phyloP scores from a whole-genome alignment of 441 rosid species.

The Eruca vesicaria region DNA sequence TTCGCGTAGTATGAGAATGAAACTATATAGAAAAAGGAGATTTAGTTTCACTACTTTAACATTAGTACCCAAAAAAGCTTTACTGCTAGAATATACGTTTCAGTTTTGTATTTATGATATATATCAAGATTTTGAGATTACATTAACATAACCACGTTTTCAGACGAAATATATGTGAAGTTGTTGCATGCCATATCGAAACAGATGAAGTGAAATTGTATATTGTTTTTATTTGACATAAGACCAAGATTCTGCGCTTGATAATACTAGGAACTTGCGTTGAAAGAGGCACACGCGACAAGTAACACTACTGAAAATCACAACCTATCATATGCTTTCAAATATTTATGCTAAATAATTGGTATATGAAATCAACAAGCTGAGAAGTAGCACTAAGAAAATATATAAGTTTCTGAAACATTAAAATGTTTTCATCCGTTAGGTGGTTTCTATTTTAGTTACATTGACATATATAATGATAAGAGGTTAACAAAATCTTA shows the following conservation, averaged over 20 bases:
- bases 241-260: conserved; percentile 26
- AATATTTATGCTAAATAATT: not conserved
- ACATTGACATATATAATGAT: not conserved
- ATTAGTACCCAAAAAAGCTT: no score
- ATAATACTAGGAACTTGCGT: conserved; percentile 23
- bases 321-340: not conserved
- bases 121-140: not conserved
- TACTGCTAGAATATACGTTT: not conserved
- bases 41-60: not conserved
- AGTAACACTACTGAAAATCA: not conserved
- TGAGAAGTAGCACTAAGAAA: not conserved
- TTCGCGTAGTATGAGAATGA: not conserved
- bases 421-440: not conserved
- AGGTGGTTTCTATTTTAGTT: not conserved
- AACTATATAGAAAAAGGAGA: not conserved
- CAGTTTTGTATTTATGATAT: not conserved
- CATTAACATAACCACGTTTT: not conserved
- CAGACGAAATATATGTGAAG: not conserved
- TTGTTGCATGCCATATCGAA: not conserved
- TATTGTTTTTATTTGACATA: not conserved
- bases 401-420: not conserved
- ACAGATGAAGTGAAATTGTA: not conserved
- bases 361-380: not conserved
- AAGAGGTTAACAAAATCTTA: not conserved
- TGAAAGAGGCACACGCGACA: conserved; percentile 17